Evolutionary conservation across 148 eudicot genomes (phyloP).

Genomic region (Amaranthus cruentus): DNA sequence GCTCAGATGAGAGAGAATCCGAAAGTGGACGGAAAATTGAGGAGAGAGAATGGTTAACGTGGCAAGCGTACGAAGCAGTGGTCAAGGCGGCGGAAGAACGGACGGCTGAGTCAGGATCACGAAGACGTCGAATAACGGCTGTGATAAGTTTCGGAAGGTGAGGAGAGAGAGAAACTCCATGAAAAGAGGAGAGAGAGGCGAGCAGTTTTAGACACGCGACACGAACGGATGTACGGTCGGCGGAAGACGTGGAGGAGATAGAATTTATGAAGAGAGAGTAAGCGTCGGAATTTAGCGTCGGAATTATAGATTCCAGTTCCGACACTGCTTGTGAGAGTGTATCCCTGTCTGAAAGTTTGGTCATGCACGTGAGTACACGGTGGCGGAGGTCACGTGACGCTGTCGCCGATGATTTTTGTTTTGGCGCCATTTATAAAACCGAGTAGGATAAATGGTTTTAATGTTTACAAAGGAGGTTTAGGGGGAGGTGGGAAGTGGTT

Average conservation of each 20-base stretch:
- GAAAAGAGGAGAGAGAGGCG: slow-evolving; percentile 46
- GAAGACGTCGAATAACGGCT: slow-evolving; percentile 60
- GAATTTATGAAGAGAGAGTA: slow-evolving; percentile 64
- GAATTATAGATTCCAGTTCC: slow-evolving; percentile 69
- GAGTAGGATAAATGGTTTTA: neutral
- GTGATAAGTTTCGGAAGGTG: slow-evolving; percentile 65
- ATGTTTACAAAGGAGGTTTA: slow-evolving; percentile 2
- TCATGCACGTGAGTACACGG: slow-evolving; percentile 71
- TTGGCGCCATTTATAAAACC: slow-evolving; percentile 20
- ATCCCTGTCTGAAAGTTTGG: slow-evolving; percentile 83
- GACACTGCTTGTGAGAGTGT: slow-evolving; percentile 68
- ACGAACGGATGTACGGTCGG: slow-evolving; percentile 66
- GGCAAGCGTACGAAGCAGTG: slow-evolving; percentile 25
- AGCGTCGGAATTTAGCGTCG: slow-evolving; percentile 40
- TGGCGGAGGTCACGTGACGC: slow-evolving; percentile 69
- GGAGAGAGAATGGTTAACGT: slow-evolving; percentile 28
- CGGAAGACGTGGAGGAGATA: slow-evolving; percentile 70
- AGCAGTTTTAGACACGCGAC: slow-evolving; percentile 58
- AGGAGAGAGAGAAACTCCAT: slow-evolving; percentile 46
- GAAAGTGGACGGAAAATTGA: slow-evolving; percentile 47
- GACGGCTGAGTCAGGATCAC: slow-evolving; percentile 70
- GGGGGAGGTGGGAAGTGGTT: slow-evolving; percentile 15
- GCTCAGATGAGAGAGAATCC: slow-evolving; percentile 72
- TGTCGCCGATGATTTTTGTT: slow-evolving; percentile 23
- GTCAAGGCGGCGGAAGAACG: slow-evolving; percentile 53